phyloP scores from a whole-genome alignment of 305 asterid species.

The Fraxinus nigra region DNA sequence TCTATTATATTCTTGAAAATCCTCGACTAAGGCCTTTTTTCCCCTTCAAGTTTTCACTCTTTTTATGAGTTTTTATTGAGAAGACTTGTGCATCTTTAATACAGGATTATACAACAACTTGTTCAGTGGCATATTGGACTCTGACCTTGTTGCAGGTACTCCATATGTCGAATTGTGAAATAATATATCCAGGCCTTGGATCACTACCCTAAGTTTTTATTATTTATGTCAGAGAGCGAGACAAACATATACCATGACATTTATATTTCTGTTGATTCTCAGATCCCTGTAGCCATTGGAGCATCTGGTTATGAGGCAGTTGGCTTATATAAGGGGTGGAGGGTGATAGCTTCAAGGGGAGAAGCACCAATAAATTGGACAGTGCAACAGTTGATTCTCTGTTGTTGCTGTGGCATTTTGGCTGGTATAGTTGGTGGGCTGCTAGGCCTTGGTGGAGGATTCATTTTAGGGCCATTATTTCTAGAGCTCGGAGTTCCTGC shows the following conservation, averaged over 20 bases:
- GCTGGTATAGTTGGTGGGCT: conserved; percentile 76
- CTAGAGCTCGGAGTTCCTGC: conserved; percentile 74
- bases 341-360: conserved; percentile 46
- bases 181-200: background rate
- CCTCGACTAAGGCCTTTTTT: background rate
- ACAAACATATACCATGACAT: background rate
- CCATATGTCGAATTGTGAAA: background rate
- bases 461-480: conserved; percentile 66
- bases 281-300: conserved; percentile 68
- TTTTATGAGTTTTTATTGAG: background rate
- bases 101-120: conserved; percentile 53
- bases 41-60: background rate
- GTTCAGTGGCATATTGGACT: conserved; percentile 58
- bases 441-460: conserved; percentile 84
- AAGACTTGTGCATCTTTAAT: conserved; percentile 5
- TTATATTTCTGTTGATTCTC: conserved; percentile 9
- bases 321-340: conserved; percentile 56
- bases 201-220: background rate
- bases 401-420: conserved; percentile 61
- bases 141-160: conserved; percentile 61
- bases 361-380: conserved; percentile 43
- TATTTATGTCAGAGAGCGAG: background rate
- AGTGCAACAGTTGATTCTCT: conserved; percentile 49
- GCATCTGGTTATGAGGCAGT: conserved; percentile 62
- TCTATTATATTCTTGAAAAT: conserved; percentile 1